Percentiles rank a stretch among this genome's conserved stretches.
Conservation (phyloP, 1,284 basidiomycete species). For the Trichosporon asahii region DNA sequence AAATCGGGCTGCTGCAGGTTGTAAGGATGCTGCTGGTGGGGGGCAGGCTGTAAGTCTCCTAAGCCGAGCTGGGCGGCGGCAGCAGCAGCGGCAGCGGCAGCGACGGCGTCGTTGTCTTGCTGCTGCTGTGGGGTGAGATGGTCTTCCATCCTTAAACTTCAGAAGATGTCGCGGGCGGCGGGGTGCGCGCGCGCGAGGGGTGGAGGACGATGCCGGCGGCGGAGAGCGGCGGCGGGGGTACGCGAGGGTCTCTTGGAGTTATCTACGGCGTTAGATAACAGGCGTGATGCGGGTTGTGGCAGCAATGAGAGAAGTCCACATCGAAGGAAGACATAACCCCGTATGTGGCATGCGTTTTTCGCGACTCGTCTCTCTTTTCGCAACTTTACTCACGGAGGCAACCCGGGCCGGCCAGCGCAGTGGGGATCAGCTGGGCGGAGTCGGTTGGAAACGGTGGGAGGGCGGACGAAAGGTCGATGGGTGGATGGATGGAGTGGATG, state of each 20-base stretch:
- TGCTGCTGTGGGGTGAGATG: constrained; percentile 29
- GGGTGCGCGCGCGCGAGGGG: constrained; percentile 24
- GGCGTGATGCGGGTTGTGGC: constrained; percentile 13
- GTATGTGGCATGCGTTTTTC: constrained; percentile 7
- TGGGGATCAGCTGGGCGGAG: not conserved
- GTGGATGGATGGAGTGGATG: not conserved
- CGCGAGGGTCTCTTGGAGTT: not conserved
- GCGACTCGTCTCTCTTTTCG: not conserved
- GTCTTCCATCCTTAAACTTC: constrained; percentile 28
- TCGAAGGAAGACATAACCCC: constrained; percentile 1
- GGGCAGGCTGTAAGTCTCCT: constrained; percentile 21
- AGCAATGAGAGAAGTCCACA: constrained; percentile 22
- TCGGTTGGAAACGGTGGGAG: not conserved
- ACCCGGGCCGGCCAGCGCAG: not conserved
- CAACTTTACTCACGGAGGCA: not conserved
- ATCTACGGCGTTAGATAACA: constrained; percentile 4
- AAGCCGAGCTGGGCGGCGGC: constrained; percentile 39
- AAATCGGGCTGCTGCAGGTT: constrained; percentile 45
- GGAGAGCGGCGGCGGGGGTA: not conserved
- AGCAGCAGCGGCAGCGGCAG: constrained; percentile 41
- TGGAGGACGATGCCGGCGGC: constrained; percentile 26
- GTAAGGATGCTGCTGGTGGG: constrained; percentile 33
- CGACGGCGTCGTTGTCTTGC: constrained; percentile 40
- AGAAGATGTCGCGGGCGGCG: constrained; percentile 19
- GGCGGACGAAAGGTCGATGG: not conserved